A percentile compares a stretch with the other conserved stretches of the same genome.
Conservation (phyloP, 2,329 filamentous ascomycete genomes). For the Gyromitra esculenta region DNA sequence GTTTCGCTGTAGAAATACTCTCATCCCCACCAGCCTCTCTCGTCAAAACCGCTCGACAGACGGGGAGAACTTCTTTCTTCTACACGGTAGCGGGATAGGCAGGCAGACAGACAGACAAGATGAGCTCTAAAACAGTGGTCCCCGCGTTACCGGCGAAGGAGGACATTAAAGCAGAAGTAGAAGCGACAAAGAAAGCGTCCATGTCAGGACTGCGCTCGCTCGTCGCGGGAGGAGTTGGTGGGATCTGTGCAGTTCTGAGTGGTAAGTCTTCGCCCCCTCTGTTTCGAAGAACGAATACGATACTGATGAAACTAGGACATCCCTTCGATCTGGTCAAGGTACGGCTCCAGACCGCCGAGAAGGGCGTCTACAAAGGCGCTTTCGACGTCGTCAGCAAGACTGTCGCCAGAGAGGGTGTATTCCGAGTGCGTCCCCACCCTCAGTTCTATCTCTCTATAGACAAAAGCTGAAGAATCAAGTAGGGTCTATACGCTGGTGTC, state of each 20-base stretch:
- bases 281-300: conserved; percentile 46
- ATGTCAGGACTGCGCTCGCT: conserved; percentile 79
- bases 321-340: conserved; percentile 99
- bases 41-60: neutral
- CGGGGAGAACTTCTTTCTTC: neutral
- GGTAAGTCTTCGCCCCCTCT: conserved; percentile 59
- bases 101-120: neutral
- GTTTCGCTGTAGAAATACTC: conserved; percentile 10
- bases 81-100: neutral
- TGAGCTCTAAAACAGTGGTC: conserved; percentile 26
- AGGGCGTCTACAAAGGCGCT: conserved; percentile 87
- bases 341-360: conserved; percentile 92
- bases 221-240: conserved; percentile 88
- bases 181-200: conserved; percentile 52
- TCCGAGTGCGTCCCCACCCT: conserved; percentile 62
- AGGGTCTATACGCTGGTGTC: conserved; percentile 95
- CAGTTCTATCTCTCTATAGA: neutral
- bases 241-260: conserved; percentile 91
- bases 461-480: conserved; percentile 31
- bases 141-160: conserved; percentile 44
- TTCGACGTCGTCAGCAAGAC: conserved; percentile 92
- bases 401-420: conserved; percentile 83
- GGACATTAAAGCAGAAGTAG: conserved; percentile 29
- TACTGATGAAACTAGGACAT: conserved; percentile 66
- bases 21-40: neutral